These are phyloP conservation scores for Pittosporum tobira DNA, from an alignment of 129 eudicot species.

Conservation along the genomic window DNA sequence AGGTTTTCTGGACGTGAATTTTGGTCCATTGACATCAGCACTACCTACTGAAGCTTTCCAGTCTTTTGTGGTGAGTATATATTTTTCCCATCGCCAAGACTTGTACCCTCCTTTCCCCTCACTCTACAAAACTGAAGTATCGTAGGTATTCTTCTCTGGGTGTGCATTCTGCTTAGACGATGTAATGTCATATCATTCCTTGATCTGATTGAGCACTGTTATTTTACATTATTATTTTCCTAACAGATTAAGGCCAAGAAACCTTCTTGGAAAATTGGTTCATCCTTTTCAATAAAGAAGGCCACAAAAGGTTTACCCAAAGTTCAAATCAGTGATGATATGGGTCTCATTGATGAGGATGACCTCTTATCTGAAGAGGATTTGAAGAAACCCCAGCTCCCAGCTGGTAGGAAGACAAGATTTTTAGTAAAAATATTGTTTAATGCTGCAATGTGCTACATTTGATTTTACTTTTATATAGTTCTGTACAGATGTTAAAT, in stretches of 20 bases:
- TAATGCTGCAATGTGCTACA: no score
- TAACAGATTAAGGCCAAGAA: conserved; percentile 61
- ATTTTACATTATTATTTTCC: background rate
- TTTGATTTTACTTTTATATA: no score
- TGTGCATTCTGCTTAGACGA: background rate
- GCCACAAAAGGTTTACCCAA: conserved; percentile 47
- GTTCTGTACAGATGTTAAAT: no score
- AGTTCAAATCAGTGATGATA: conserved; percentile 64
- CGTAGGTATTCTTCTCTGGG: no score
- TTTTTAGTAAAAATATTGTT: background rate
- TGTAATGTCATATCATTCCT: background rate
- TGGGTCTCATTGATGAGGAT: conserved; percentile 91
- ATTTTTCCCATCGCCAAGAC: background rate
- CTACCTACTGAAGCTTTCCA: conserved; percentile 23
- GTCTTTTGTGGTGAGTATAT: conserved; percentile 43
- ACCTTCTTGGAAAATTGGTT: conserved; percentile 35
- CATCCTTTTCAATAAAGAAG: conserved; percentile 23
- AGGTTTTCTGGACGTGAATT: conserved; percentile 57
- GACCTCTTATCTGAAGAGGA: conserved; percentile 90
- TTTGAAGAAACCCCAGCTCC: conserved; percentile 74
- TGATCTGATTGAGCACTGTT: no score
- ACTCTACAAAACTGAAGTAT: no score
- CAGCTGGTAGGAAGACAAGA: conserved; percentile 39
- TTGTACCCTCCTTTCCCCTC: no score
- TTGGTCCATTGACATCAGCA: conserved; percentile 18